These are phyloP conservation scores for Pleurotus sapidus DNA, from an alignment of 768 basidiomycete genomes.

Conservation along the genomic window DNA sequence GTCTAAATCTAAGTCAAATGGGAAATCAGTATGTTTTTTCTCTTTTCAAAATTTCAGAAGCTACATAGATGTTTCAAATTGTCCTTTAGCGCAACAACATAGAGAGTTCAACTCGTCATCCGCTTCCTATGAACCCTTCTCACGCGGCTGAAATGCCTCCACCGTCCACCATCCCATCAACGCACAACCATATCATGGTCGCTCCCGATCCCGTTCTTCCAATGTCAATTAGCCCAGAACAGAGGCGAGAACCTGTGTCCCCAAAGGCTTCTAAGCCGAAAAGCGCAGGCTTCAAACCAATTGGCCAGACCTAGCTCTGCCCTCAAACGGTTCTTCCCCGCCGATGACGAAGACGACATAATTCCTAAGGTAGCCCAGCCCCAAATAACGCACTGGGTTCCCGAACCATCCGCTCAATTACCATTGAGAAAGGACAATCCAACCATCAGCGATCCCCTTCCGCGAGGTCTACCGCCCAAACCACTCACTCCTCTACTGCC, in stretches of 20 bases:
- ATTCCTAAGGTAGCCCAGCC: neutral
- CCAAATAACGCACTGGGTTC: conserved; percentile 3
- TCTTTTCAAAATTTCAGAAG: conserved; percentile 23
- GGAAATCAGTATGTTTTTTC: conserved; percentile 24
- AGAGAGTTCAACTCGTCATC: neutral
- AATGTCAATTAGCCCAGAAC: conserved; percentile 5
- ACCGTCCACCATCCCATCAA: conserved; percentile 3
- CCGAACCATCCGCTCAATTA: neutral
- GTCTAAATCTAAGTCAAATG: conserved; percentile 30
- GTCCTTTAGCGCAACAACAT: conserved; percentile 10
- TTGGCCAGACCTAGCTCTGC: conserved; percentile 52
- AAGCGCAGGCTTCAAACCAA: conserved; percentile 64
- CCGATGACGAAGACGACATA: conserved; percentile 65
- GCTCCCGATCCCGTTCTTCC: conserved; percentile 4
- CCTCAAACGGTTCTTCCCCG: conserved; percentile 80
- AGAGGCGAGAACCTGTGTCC: conserved; percentile 11
- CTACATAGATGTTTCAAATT: conserved; percentile 22
- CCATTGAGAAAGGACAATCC: neutral
- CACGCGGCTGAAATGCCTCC: conserved; percentile 6
- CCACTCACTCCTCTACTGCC: neutral
- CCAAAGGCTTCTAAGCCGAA: conserved; percentile 26
- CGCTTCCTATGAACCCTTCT: neutral
- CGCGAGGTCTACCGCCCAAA: neutral
- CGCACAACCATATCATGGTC: neutral
- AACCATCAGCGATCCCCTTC: neutral